These are phyloP conservation scores for Kalmanozyma brasiliensis DNA, from an alignment of 1,284 basidiomycete species.

Conservation along the genomic window DNA sequence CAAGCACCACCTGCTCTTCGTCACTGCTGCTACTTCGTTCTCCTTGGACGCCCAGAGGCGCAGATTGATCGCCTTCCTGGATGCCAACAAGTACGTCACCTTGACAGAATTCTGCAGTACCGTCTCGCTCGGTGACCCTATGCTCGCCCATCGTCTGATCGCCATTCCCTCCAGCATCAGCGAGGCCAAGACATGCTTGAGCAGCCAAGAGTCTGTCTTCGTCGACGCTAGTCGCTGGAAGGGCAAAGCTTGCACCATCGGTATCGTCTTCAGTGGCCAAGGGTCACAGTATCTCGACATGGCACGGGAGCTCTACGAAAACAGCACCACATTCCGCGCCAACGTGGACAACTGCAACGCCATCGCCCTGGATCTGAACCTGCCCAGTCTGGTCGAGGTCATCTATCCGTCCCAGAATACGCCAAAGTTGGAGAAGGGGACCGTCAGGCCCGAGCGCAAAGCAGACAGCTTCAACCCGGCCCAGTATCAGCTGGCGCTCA, in stretches of 20 bases:
- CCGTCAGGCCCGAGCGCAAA: conserved; percentile 1
- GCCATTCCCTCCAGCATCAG: conserved; percentile 17
- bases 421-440: no score
- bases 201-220: conserved; percentile 34
- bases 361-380: conserved; percentile 19
- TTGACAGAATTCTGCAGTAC: conserved; percentile 43
- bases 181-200: conserved; percentile 26
- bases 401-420: conserved; percentile 19
- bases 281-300: conserved; percentile 51
- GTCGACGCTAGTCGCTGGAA: background rate
- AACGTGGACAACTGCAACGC: conserved; percentile 36
- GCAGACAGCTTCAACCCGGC: conserved; percentile 36
- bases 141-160: conserved; percentile 31
- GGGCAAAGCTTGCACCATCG: conserved; percentile 1
- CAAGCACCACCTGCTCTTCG: conserved; percentile 23
- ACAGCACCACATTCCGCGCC: conserved; percentile 23
- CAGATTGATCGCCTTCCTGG: conserved; percentile 31
- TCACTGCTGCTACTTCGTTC: conserved; percentile 41
- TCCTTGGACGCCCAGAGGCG: conserved; percentile 40
- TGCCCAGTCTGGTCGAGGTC: conserved; percentile 31
- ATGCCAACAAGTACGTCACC: conserved; percentile 13
- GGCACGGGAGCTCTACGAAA: conserved; percentile 38
- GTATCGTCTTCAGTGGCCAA: conserved; percentile 48
- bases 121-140: conserved; percentile 37
- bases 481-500: conserved; percentile 46